phyloP scores from a whole-genome alignment of 179 eudicot genomes.

The Gypsophila paniculata region DNA sequence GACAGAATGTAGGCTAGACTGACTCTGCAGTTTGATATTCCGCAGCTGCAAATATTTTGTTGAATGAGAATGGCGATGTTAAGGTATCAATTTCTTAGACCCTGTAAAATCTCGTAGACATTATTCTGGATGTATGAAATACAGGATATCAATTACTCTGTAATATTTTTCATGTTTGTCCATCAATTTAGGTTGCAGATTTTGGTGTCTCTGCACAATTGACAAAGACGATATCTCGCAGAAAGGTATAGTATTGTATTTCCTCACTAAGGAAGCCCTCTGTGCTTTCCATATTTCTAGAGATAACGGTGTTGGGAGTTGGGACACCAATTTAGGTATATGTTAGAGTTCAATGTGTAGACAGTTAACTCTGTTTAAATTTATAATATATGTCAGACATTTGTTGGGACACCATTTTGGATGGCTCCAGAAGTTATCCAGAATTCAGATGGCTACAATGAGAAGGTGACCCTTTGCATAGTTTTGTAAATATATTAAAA shows the following conservation, averaged over 20 bases:
- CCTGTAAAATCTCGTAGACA: no score
- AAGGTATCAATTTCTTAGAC: conserved; percentile 47
- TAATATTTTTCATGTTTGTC: conserved; percentile 18
- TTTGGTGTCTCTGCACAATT: conserved; percentile 96
- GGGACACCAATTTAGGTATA: no score
- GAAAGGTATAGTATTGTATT: conserved; percentile 56
- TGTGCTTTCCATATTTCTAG: no score
- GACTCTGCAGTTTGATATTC: conserved; percentile 23
- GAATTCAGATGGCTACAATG: conserved; percentile 87
- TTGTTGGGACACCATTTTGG: conserved; percentile 99
- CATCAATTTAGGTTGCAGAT: conserved; percentile 74
- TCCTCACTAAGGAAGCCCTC: no score
- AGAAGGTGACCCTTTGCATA: no score
- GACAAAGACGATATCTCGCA: conserved; percentile 86
- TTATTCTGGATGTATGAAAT: neutral
- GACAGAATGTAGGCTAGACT: conserved; percentile 12
- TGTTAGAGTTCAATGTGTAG: no score
- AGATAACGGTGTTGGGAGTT: no score
- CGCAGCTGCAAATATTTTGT: conserved; percentile 91
- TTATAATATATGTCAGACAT: conserved; percentile 54
- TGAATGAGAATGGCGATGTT: conserved; percentile 94
- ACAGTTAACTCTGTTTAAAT: conserved; percentile 17
- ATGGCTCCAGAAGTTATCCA: conserved; percentile 99
- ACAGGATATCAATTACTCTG: no score
- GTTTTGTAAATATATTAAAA: no score